Evolutionary conservation across 305 asterid species (phyloP).

Genomic region (Fraxinus velutina): DNA sequence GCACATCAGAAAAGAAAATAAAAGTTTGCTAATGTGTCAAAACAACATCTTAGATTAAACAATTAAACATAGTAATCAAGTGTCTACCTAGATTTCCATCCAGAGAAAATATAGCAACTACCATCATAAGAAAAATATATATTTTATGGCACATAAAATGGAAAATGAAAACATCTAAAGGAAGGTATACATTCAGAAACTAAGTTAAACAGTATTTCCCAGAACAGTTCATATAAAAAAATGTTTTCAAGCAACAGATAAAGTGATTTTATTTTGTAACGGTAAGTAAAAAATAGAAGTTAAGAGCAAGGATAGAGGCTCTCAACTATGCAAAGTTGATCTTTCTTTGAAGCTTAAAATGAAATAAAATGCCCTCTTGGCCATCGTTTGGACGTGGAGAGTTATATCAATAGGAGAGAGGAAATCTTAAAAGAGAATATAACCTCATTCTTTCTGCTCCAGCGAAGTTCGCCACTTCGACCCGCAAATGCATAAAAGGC

Average conservation of each 20-base stretch:
- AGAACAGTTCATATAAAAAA: background rate
- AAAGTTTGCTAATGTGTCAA: background rate
- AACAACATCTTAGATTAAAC: constrained; percentile 8
- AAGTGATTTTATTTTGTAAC: background rate
- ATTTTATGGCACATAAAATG: constrained; percentile 5
- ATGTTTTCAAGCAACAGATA: background rate
- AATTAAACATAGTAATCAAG: background rate
- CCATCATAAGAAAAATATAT: background rate
- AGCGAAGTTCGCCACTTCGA: constrained; percentile 77
- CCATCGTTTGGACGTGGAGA: constrained; percentile 3
- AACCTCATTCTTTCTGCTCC: constrained; percentile 88
- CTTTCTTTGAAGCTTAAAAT: background rate
- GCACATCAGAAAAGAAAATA: background rate
- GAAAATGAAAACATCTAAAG: constrained; percentile 1
- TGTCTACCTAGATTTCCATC: constrained; percentile 1
- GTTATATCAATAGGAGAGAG: constrained; percentile 19
- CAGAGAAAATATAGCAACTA: background rate
- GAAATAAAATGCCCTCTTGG: constrained; percentile 1
- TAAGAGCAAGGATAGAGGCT: background rate
- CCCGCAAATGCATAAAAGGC: constrained; percentile 92
- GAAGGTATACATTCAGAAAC: background rate
- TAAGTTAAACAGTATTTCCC: background rate
- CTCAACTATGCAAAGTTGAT: background rate
- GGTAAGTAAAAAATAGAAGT: background rate
- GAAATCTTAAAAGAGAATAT: constrained; percentile 4